Evolutionary conservation across 1,284 basidiomycete genomes (phyloP), one percentile per base, ranked within the genome.

Genomic region (Leccinum subrobustum): DNA sequence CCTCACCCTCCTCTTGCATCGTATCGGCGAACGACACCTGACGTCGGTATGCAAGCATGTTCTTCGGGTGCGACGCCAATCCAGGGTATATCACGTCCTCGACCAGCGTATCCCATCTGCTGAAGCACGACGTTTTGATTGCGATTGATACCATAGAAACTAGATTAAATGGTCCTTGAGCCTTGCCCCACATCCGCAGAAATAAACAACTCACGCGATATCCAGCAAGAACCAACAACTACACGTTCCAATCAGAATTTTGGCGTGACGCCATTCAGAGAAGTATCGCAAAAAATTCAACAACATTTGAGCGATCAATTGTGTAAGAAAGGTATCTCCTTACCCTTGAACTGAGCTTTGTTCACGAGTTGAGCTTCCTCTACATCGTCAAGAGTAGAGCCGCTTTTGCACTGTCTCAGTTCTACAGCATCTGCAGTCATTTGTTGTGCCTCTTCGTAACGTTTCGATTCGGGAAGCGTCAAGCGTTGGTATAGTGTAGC

Each of bases 31-130:
- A 94, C 12, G 88, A 83, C 29, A 94, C 78, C 27, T 81, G 82
- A n/a, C 23, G 23, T 25, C 72, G 75, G 70, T 84, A 85, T 12
- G 92, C 91, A 16, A 86, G 76, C 18, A 78, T 78, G 70, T 91
- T 80, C 16, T 80, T 80, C 25, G 80, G 81, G 70, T 87, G 86
- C 11, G 78, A 77, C 42, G 77, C 78, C 29, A 95, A 79, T 4
- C 96, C 96, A 1, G 95, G 95, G 77, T 98, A 98, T 58, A 92
- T 85, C 51, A 98, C 25, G 4, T 25, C 20, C 20, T 23, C 20
- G 2, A 8, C 87, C 88, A 59, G 78, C 87, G 62, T 81, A 89
- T 3, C 87, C 87, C 23, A 90, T 89, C 69, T 86, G 79, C 65
- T 85, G 77, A 6, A 90, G 79, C 12, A 90, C 89, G 65, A 90